Percentiles rank a stretch among this genome's conserved stretches.
Conservation (phyloP, 106 monocot genomes). For the Dendrobium catenatum region DNA sequence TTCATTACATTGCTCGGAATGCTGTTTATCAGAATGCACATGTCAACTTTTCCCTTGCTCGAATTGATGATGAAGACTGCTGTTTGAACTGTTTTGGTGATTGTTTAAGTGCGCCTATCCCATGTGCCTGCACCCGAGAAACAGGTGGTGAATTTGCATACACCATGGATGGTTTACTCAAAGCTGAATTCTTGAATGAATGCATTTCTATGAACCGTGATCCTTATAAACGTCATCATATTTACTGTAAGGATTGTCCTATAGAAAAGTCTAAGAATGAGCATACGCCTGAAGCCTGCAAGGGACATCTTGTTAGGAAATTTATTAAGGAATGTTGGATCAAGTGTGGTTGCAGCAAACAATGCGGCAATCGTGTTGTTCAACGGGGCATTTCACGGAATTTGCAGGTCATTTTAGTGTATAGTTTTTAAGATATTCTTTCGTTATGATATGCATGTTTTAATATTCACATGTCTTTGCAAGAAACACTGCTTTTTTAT, state of each 20-base stretch:
- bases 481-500: neutral
- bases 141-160: constrained; percentile 91
- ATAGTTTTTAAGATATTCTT: neutral
- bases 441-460: neutral
- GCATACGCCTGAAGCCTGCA: constrained; percentile 46
- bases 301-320: constrained; percentile 63
- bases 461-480: neutral
- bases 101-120: constrained; percentile 57
- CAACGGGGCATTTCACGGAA: constrained; percentile 73
- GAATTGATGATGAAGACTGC: constrained; percentile 83
- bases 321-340: constrained; percentile 97
- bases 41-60: constrained; percentile 77
- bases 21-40: constrained; percentile 70
- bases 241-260: constrained; percentile 81
- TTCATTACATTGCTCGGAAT: constrained; percentile 71
- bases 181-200: constrained; percentile 58
- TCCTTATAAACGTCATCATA: constrained; percentile 35
- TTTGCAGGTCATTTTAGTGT: constrained; percentile 42
- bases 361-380: constrained; percentile 86
- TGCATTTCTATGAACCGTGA: constrained; percentile 38
- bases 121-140: constrained; percentile 80
- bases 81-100: constrained; percentile 76
- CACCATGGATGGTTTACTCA: constrained; percentile 51
- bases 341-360: constrained; percentile 81
- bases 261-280: constrained; percentile 64